Percentiles rank a stretch among this genome's conserved stretches.
These are phyloP conservation scores for Epichloe baconii DNA, from an alignment of 2,329 filamentous ascomycete genomes.

Conservation along the genomic window DNA sequence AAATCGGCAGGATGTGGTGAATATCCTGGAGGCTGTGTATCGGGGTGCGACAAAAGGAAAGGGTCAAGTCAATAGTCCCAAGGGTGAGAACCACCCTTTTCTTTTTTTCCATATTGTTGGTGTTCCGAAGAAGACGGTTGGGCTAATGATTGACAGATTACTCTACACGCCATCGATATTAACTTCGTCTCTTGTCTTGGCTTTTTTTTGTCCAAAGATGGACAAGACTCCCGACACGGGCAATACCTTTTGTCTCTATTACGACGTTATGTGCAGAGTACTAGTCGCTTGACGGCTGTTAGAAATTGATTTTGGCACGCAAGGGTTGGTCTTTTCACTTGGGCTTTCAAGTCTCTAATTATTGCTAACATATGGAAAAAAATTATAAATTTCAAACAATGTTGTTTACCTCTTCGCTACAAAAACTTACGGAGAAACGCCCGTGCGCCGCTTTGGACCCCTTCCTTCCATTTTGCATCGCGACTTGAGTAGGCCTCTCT, in stretches of 20 bases:
- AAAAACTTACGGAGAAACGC: not conserved
- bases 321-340: constrained; percentile 17
- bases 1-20: constrained; percentile 96
- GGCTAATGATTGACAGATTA: constrained; percentile 15
- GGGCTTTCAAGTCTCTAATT: constrained; percentile 1
- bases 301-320: not conserved
- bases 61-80: constrained; percentile 91
- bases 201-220: not conserved
- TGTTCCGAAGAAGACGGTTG: not conserved
- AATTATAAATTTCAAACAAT: not conserved
- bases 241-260: not conserved
- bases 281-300: not conserved
- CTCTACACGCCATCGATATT: constrained; percentile 26
- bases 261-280: not conserved
- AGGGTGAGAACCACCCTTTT: constrained; percentile 33
- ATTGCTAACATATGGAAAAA: constrained; percentile 3
- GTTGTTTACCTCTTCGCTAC: not conserved
- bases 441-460: not conserved
- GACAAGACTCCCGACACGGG: not conserved
- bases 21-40: constrained; percentile 97
- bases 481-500: not conserved
- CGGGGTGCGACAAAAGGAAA: constrained; percentile 96
- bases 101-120: not conserved
- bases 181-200: not conserved
- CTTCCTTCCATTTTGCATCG: not conserved